Evolutionary conservation across 495 filamentous ascomycete species (phyloP).

Genomic region (Aspergillus diversus): DNA sequence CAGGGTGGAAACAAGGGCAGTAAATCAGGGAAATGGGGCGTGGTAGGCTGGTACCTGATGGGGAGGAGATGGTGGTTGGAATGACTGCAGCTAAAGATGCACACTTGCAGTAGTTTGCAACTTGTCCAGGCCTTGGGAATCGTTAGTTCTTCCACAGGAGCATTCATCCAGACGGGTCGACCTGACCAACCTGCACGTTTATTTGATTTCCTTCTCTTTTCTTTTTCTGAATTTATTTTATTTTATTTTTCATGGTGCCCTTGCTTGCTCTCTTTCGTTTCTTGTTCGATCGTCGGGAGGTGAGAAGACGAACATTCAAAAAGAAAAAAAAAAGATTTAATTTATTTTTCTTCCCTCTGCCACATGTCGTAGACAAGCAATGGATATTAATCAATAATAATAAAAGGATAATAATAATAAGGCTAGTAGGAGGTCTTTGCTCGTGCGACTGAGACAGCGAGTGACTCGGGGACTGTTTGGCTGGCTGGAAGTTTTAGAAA

Average conservation of each 20-base stretch:
- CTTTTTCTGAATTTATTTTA: slow-evolving; percentile 9
- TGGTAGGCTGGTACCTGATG: slow-evolving; percentile 16
- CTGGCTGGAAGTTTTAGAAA: slow-evolving; percentile 14
- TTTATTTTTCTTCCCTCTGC: neutral
- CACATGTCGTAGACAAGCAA: neutral
- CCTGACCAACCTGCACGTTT: slow-evolving; percentile 19
- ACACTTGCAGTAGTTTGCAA: slow-evolving; percentile 28
- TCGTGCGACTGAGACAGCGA: slow-evolving; percentile 17
- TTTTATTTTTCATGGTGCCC: slow-evolving; percentile 3
- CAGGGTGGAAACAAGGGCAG: too few species aligned
- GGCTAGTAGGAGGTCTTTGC: slow-evolving; percentile 10
- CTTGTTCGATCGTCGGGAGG: neutral
- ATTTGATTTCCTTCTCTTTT: slow-evolving; percentile 17
- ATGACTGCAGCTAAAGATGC: slow-evolving; percentile 24
- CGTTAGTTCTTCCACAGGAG: slow-evolving; percentile 1
- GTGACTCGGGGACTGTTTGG: slow-evolving; percentile 6
- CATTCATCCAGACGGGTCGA: neutral
- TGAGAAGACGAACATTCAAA: too few species aligned
- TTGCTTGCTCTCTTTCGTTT: slow-evolving; percentile 4
- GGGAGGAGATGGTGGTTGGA: slow-evolving; percentile 15
- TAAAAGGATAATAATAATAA: slow-evolving; percentile 7
- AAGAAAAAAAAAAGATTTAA: neutral
- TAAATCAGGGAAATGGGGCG: neutral
- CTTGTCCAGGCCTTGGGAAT: slow-evolving; percentile 10
- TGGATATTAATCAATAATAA: neutral